These are phyloP conservation scores for Isabelozyma heimii DNA, from an alignment of 805 yeast genomes.

Conservation along the genomic window DNA sequence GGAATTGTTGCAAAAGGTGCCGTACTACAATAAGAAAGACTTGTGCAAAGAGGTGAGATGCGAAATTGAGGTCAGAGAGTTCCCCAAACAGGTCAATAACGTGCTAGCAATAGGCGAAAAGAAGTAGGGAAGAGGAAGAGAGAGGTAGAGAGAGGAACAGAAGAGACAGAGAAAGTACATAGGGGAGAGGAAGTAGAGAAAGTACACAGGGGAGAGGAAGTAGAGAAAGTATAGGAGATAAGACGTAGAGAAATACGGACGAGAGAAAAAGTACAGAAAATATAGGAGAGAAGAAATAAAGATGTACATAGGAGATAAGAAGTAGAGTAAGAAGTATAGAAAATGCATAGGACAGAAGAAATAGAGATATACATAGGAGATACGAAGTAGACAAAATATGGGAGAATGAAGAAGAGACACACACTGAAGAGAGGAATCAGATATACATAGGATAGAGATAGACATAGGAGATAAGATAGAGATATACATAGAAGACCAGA, in stretches of 20 bases:
- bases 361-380: not conserved
- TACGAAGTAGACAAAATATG: no score
- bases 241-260: not conserved
- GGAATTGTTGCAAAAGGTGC: constrained; percentile 70
- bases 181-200: not conserved
- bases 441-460: no score
- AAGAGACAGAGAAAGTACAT: not conserved
- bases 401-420: no score
- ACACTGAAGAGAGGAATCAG: no score
- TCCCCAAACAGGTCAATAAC: constrained; percentile 42
- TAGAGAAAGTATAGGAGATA: not conserved
- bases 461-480: no score
- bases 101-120: constrained; percentile 3
- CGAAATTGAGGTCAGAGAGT: constrained; percentile 78
- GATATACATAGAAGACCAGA: no score
- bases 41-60: constrained; percentile 82
- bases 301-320: not conserved
- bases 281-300: constrained; percentile 41
- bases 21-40: constrained; percentile 52
- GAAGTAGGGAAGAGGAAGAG: not conserved
- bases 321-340: not conserved
- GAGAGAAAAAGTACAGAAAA: constrained; percentile 60
- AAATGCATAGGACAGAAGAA: constrained; percentile 17
- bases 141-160: not conserved
- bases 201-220: not conserved